Conservation (phyloP, 768 basidiomycete species). For the Brasilioporus rufonigricans region DNA sequence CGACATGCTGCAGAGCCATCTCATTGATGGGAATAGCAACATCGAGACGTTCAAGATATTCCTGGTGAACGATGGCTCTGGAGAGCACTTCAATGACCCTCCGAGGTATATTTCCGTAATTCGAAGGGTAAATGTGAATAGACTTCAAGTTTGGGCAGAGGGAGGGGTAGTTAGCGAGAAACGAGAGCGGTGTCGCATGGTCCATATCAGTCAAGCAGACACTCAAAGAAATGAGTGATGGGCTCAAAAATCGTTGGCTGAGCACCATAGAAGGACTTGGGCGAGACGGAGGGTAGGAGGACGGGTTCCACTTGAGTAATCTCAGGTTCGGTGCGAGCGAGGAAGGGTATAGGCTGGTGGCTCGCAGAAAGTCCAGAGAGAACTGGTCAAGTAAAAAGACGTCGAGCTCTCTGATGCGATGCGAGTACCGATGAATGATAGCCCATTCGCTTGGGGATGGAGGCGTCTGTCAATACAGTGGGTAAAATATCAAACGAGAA, state of each 20-base stretch:
- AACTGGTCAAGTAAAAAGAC: too few relatives aligned
- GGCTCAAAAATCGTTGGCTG: background rate
- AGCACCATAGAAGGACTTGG: background rate
- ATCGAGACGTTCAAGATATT: background rate
- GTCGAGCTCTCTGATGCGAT: too few relatives aligned
- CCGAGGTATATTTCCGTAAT: background rate
- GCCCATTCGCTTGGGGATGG: too few relatives aligned
- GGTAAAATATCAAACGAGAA: too few relatives aligned
- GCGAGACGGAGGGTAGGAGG: background rate
- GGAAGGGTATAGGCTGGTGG: background rate
- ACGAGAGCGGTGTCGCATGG: background rate
- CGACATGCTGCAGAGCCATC: background rate
- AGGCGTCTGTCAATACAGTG: too few relatives aligned
- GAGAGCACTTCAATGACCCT: background rate
- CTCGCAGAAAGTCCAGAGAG: conserved; percentile 4
- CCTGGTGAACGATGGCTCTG: background rate
- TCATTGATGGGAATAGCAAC: background rate
- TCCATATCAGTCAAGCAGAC: background rate
- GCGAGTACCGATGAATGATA: too few relatives aligned
- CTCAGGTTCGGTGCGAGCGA: conserved; percentile 1
- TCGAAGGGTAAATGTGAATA: background rate
- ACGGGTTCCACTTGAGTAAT: background rate
- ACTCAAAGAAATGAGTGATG: too few relatives aligned
- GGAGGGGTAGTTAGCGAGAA: too few relatives aligned
- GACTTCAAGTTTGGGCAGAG: background rate